A percentile compares a stretch with the other conserved stretches of the same genome.
Evolutionary conservation across 2,329 filamentous ascomycete genomes (phyloP).

Genomic region (Xylaria digitata): DNA sequence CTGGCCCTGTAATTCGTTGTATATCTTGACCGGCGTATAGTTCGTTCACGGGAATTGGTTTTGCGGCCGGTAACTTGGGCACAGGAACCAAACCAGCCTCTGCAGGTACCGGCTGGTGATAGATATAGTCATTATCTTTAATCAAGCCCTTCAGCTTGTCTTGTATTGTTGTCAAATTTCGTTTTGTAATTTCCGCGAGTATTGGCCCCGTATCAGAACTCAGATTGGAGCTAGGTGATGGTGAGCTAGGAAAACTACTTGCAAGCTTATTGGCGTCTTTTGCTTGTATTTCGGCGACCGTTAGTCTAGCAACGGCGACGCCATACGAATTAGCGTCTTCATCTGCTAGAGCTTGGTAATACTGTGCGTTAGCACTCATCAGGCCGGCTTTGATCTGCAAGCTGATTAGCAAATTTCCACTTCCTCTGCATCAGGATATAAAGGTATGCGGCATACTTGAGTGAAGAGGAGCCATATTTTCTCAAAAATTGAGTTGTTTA

Average conservation of each 20-base stretch:
- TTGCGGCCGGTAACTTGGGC: slow-evolving; percentile 91
- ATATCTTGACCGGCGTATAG: slow-evolving; percentile 98
- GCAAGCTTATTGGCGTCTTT: slow-evolving; percentile 83
- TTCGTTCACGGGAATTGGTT: slow-evolving; percentile 96
- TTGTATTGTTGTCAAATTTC: slow-evolving; percentile 82
- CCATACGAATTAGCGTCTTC: slow-evolving; percentile 90
- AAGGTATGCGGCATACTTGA: slow-evolving; percentile 67
- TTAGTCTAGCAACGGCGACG: slow-evolving; percentile 82
- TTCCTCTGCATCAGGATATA: background rate
- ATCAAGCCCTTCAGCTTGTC: slow-evolving; percentile 79
- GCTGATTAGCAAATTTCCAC: slow-evolving; percentile 36
- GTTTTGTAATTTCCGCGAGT: slow-evolving; percentile 83
- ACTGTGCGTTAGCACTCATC: slow-evolving; percentile 87
- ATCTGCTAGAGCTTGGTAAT: slow-evolving; percentile 92
- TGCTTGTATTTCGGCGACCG: slow-evolving; percentile 80
- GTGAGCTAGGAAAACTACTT: slow-evolving; percentile 81
- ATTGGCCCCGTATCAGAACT: slow-evolving; percentile 79
- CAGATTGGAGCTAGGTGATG: slow-evolving; percentile 85
- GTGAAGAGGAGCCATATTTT: slow-evolving; percentile 89
- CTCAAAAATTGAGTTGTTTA: slow-evolving; percentile 90
- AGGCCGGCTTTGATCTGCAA: slow-evolving; percentile 79
- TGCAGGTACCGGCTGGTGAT: slow-evolving; percentile 89
- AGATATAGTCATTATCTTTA: slow-evolving; percentile 99
- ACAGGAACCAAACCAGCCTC: slow-evolving; percentile 85
- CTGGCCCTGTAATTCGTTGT: slow-evolving; percentile 93